phyloP scores from a whole-genome alignment of 2,329 filamentous ascomycete species.

The Colletotrichum caudatum region DNA sequence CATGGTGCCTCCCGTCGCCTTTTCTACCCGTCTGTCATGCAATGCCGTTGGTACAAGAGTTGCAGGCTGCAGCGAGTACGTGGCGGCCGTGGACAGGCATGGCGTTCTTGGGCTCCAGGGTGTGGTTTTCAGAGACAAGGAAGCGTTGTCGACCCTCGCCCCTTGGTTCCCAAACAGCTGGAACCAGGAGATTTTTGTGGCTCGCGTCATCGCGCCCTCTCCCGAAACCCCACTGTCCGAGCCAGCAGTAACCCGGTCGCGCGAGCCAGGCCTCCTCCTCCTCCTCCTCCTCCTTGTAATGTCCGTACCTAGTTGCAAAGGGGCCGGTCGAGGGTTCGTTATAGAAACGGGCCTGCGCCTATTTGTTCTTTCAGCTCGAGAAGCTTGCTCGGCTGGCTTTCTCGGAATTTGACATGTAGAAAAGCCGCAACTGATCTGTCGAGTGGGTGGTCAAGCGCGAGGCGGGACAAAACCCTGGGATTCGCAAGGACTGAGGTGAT shows the following conservation, averaged over 20 bases:
- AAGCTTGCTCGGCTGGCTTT: conserved; percentile 8
- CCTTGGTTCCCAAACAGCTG: conserved; percentile 40
- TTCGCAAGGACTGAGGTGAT: conserved; percentile 27
- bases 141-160: conserved; percentile 36
- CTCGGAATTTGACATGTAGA: conserved; percentile 1
- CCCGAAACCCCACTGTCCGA: conserved; percentile 40
- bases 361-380: conserved; percentile 25
- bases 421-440: neutral
- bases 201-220: conserved; percentile 42
- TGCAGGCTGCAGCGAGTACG: conserved; percentile 37
- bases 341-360: conserved; percentile 2
- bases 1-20: conserved; percentile 33
- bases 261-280: conserved; percentile 2
- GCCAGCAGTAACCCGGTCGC: conserved; percentile 27
- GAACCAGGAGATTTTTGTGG: conserved; percentile 43
- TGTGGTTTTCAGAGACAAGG: conserved; percentile 32
- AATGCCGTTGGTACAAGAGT: conserved; percentile 34
- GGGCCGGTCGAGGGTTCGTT: conserved; percentile 34
- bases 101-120: conserved; percentile 34
- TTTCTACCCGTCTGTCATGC: conserved; percentile 26
- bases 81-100: conserved; percentile 37
- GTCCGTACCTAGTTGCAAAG: conserved; percentile 29
- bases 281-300: conserved; percentile 12
- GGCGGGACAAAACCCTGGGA: neutral
- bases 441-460: conserved; percentile 2